These are phyloP conservation scores for Microcera coccophila DNA, from an alignment of 2,329 filamentous ascomycete genomes.

Conservation along the genomic window DNA sequence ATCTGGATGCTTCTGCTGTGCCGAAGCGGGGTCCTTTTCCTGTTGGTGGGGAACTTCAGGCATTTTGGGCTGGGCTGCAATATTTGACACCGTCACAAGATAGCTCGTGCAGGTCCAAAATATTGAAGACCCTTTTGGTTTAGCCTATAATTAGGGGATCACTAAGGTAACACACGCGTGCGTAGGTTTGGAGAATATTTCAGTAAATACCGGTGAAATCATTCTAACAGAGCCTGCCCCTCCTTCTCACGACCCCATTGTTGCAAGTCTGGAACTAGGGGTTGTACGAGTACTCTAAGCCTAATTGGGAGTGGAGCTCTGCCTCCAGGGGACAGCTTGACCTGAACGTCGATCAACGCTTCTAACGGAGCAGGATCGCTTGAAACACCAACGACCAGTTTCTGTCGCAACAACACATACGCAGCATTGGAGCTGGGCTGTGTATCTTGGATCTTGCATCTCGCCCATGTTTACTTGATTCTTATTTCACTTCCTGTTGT, in stretches of 20 bases:
- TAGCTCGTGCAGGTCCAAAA: no score
- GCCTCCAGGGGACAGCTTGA: conserved; percentile 27
- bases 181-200: no score
- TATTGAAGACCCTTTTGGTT: no score
- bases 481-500: neutral
- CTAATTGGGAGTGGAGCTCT: conserved; percentile 23
- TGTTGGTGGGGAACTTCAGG: neutral
- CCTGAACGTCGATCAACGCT: conserved; percentile 5
- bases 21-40: conserved; percentile 32
- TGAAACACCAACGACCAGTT: conserved; percentile 1
- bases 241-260: neutral
- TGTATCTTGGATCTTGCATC: conserved; percentile 5
- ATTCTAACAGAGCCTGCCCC: neutral
- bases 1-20: conserved; percentile 19
- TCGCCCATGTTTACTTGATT: conserved; percentile 5
- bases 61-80: no score
- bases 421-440: conserved; percentile 7
- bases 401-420: conserved; percentile 4
- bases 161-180: no score
- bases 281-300: conserved; percentile 12
- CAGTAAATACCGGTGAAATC: no score
- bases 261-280: neutral
- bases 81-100: no score
- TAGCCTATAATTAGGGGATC: no score
- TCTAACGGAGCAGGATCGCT: neutral